Conservation (phyloP, 2,329 filamentous ascomycete species). For the Stachybotrys echinatus region DNA sequence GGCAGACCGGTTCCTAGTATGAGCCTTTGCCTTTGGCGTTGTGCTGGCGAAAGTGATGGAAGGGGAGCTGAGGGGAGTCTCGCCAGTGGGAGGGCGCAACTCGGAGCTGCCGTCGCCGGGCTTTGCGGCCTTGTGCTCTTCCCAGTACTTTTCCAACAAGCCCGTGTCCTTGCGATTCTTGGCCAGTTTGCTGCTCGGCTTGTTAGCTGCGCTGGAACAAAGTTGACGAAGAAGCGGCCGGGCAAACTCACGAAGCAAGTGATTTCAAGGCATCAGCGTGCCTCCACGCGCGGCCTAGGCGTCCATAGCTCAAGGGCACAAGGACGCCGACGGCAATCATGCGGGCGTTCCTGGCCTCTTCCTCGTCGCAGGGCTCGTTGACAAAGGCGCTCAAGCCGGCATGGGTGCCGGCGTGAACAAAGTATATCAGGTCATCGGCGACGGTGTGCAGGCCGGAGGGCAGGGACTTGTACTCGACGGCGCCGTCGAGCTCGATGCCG, state of each 20-base stretch:
- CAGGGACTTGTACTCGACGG: slow-evolving; percentile 93
- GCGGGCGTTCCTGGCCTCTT: slow-evolving; percentile 74
- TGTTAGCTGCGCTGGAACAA: slow-evolving; percentile 13
- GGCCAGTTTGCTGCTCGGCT: slow-evolving; percentile 48
- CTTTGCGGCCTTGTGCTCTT: slow-evolving; percentile 37
- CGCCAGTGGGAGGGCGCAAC: slow-evolving; percentile 25
- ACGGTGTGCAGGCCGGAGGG: slow-evolving; percentile 91
- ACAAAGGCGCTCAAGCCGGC: slow-evolving; percentile 90
- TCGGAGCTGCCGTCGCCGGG: slow-evolving; percentile 18
- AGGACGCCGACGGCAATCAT: slow-evolving; percentile 91
- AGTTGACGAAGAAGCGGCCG: neutral
- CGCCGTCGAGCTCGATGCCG: slow-evolving; percentile 71
- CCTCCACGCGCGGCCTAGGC: slow-evolving; percentile 82
- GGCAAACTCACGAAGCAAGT: slow-evolving; percentile 58
- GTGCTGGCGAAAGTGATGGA: slow-evolving; percentile 29
- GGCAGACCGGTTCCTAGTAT: slow-evolving; percentile 51
- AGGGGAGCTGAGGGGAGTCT: slow-evolving; percentile 49
- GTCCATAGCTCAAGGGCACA: slow-evolving; percentile 78
- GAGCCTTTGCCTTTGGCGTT: slow-evolving; percentile 30
- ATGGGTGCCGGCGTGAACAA: slow-evolving; percentile 73
- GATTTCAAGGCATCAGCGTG: slow-evolving; percentile 73
- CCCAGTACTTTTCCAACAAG: slow-evolving; percentile 77
- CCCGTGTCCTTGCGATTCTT: slow-evolving; percentile 57
- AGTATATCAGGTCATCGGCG: slow-evolving; percentile 85
- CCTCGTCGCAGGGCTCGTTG: slow-evolving; percentile 73